phyloP scores from a whole-genome alignment of 495 filamentous ascomycete genomes.

The Hyaloscypha finlandica region DNA sequence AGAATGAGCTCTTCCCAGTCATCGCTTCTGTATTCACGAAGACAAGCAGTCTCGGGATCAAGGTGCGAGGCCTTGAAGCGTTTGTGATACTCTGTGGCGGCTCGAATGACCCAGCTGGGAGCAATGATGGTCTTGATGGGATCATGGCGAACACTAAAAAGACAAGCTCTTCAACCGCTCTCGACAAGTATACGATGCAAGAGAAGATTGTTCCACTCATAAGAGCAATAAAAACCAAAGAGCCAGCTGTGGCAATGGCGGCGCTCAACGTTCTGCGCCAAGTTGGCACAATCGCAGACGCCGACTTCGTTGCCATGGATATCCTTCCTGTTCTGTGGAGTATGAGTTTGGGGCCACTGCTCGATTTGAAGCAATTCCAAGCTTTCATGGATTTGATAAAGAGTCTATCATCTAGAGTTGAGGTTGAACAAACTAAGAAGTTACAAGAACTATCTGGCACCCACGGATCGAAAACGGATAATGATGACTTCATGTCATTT shows the following conservation, averaged over 20 bases:
- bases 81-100: constrained; percentile 90
- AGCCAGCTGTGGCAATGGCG: constrained; percentile 97
- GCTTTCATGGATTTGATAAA: constrained; percentile 87
- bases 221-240: constrained; percentile 93
- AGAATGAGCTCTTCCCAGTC: constrained; percentile 91
- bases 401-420: constrained; percentile 73
- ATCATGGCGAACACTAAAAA: constrained; percentile 52
- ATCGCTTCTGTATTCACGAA: constrained; percentile 87
- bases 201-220: constrained; percentile 92
- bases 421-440: constrained; percentile 85
- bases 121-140: constrained; percentile 73
- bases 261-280: constrained; percentile 80
- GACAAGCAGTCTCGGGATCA: constrained; percentile 90
- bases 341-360: constrained; percentile 86
- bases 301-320: constrained; percentile 93
- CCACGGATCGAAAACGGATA: constrained; percentile 36
- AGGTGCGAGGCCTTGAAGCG: constrained; percentile 86
- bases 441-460: constrained; percentile 73
- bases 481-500: constrained; percentile 63
- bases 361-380: constrained; percentile 86
- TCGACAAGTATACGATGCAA: constrained; percentile 97
- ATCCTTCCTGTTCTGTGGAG: constrained; percentile 86
- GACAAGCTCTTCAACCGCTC: constrained; percentile 64
- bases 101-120: constrained; percentile 43
- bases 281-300: constrained; percentile 78